These are phyloP conservation scores for Neoboletus brunneissimus DNA, from an alignment of 768 basidiomycete genomes.

Conservation along the genomic window DNA sequence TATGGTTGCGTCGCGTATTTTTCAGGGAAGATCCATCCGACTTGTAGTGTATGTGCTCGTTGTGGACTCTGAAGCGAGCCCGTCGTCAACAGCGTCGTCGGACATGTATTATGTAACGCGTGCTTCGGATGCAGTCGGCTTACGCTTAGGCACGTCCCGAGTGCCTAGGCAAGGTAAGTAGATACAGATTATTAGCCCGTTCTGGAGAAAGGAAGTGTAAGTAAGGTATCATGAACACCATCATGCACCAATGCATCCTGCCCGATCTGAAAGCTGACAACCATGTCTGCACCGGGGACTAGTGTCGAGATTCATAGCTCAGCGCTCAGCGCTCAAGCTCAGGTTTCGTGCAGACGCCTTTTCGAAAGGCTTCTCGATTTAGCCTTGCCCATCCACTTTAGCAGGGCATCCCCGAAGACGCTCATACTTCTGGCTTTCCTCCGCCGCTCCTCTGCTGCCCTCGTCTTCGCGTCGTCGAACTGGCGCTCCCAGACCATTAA, in stretches of 20 bases:
- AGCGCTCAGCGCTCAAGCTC: background rate
- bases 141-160: background rate
- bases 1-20: slow-evolving; percentile 4
- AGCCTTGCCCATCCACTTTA: slow-evolving; percentile 17
- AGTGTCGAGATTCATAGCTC: background rate
- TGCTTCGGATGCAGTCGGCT: background rate
- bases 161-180: background rate
- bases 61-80: background rate
- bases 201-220: background rate
- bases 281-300: background rate
- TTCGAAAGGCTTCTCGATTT: background rate
- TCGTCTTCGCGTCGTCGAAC: slow-evolving; percentile 27
- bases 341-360: background rate
- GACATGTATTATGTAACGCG: slow-evolving; percentile 18
- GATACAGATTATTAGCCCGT: background rate
- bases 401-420: slow-evolving; percentile 6
- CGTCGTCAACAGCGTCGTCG: background rate
- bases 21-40: slow-evolving; percentile 31
- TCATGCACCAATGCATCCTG: too few species aligned
- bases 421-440: slow-evolving; percentile 6
- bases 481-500: slow-evolving; percentile 38
- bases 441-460: slow-evolving; percentile 16
- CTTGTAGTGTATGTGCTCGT: slow-evolving; percentile 9
- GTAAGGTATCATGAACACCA: background rate
- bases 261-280: background rate